Base-by-base conservation (phyloP, 2,329 filamentous ascomycete species). In the Nemania abortiva region DNA sequence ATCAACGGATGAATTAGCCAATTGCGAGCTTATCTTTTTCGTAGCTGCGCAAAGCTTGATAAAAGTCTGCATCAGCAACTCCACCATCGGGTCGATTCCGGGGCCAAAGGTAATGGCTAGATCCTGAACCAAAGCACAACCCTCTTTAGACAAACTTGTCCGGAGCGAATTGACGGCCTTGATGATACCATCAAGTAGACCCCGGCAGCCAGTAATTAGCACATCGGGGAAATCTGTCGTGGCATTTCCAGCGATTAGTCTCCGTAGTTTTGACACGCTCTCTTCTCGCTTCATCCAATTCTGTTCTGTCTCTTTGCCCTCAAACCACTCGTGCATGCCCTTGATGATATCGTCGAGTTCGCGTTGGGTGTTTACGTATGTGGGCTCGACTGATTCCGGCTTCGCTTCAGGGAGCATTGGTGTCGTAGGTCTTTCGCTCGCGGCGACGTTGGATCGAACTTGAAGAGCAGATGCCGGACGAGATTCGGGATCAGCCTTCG, bases 221-320 rank as follows among this genome's bases (percentile, higher is more conserved):
- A 87, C 84, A 34, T 90, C 89, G 49, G 89, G 86, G 75, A 92
- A 97, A 71, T 97, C 93, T 29, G 87, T 86, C 0, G 92, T 89
- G 5, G 91, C 92, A 78, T 98, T 98, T 65, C 95, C 95, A 69
- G 91, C 92, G 59, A 93, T 89, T 29, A 98, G 86, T 71, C 90
- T 88, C 61, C 95, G 89, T 57, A 98, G 82, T 73, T 92, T 95
- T 7, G 87, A 87, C 45, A 94, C 87, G 77, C 89, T 91, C 82
- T 95, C 92, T 79, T 98, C 95, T 79, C 95, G 88, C 74, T 91
- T 90, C 75, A 93, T 79, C 95, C 95, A 98, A 77, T 98, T 98
- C 68, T 92, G 89, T 78, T 98, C 95, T 0, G 92, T 90, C 82
- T 98, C 95, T 78, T 87, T 93, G 61, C 95, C 95, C 73, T 98